Evolutionary conservation across 23 red algal genomes (phyloP).

Genomic region (Gracilaria gracilis): DNA sequence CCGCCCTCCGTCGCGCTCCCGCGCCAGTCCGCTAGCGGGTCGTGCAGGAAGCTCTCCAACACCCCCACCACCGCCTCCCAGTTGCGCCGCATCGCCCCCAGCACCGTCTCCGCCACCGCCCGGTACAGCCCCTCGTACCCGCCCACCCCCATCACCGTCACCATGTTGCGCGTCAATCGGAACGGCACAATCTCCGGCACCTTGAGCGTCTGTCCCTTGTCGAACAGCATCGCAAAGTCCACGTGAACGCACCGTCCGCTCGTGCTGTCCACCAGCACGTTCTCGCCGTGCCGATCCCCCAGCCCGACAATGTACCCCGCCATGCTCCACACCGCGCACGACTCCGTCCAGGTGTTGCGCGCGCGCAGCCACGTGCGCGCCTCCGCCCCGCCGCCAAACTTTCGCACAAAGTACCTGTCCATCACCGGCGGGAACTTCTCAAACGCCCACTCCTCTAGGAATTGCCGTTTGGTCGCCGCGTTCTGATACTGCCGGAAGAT

Average conservation of each 20-base stretch:
- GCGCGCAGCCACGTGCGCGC: conserved; percentile 77
- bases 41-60: conserved; percentile 90
- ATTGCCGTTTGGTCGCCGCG: conserved; percentile 42
- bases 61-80: conserved; percentile 77
- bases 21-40: conserved; percentile 98
- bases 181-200: conserved; percentile 98
- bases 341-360: conserved; percentile 79
- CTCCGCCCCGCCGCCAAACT: conserved; percentile 69
- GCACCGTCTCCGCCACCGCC: conserved; percentile 61
- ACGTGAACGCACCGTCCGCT: conserved; percentile 96
- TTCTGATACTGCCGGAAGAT: conserved; percentile 69
- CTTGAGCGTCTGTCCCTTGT: conserved; percentile 88
- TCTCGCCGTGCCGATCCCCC: conserved; percentile 98
- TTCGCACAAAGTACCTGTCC: conserved; percentile 80
- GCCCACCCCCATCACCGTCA: conserved; percentile 89
- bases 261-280: conserved; percentile 86
- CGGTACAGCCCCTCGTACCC: conserved; percentile 86
- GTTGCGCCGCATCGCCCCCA: conserved; percentile 74
- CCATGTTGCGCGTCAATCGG: conserved; percentile 95
- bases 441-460: conserved; percentile 79
- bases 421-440: conserved; percentile 82
- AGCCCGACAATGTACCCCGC: conserved; percentile 93
- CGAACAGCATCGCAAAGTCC: conserved; percentile 99
- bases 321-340: conserved; percentile 96
- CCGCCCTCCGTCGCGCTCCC: conserved; percentile 6